Conservation (phyloP, 306 rosid species). For the Betula pendula region DNA sequence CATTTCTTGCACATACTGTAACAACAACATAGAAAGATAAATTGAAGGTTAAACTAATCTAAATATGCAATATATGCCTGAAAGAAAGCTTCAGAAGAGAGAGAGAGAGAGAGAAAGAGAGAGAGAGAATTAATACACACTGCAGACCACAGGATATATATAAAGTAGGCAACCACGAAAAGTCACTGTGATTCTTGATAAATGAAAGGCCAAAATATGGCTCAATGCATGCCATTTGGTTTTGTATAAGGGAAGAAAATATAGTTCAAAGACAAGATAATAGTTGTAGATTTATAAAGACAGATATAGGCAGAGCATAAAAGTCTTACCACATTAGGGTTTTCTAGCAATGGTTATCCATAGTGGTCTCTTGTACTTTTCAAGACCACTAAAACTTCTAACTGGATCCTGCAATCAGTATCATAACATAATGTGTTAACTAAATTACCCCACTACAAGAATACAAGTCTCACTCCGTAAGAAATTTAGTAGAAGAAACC, state of each 20-base stretch:
- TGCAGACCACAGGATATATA: too few species aligned
- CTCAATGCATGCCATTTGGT: neutral
- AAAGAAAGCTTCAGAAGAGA: too few species aligned
- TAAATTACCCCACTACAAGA: too few species aligned
- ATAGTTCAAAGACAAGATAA: neutral
- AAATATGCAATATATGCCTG: too few species aligned
- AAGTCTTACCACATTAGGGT: slow-evolving; percentile 67
- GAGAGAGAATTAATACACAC: too few species aligned
- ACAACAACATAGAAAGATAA: slow-evolving; percentile 11
- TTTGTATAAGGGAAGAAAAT: neutral
- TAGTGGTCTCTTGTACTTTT: slow-evolving; percentile 72
- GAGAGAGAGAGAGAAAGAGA: too few species aligned
- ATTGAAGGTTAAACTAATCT: neutral
- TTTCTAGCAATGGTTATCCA: slow-evolving; percentile 69
- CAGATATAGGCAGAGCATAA: slow-evolving; percentile 1
- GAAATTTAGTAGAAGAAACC: neutral
- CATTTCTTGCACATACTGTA: slow-evolving; percentile 89
- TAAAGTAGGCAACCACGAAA: too few species aligned
- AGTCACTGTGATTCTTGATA: too few species aligned
- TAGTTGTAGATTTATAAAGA: neutral
- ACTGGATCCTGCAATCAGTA: slow-evolving; percentile 72
- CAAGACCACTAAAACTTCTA: slow-evolving; percentile 78
- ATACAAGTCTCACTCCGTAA: neutral
- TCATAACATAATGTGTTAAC: neutral
- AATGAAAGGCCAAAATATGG: too few species aligned